Conservation (phyloP, 2,329 filamentous ascomycete species). For the Phaeoacremonium minimum region DNA sequence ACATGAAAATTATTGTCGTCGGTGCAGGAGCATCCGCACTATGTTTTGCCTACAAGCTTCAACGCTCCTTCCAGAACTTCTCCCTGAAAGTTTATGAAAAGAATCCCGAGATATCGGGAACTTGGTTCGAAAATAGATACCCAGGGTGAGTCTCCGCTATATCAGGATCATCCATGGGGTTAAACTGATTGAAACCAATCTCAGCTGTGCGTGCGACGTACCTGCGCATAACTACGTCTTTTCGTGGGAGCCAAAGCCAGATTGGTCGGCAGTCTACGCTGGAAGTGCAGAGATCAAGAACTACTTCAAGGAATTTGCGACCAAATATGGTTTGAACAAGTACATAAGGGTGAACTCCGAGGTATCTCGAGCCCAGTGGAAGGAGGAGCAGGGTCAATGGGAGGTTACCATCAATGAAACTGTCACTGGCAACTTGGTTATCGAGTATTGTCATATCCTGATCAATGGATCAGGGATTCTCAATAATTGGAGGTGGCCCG, state of each 20-base stretch:
- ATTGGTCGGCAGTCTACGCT: slow-evolving; percentile 1
- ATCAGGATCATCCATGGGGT: no score
- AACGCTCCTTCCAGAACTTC: slow-evolving; percentile 35
- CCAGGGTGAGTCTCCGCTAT: background rate
- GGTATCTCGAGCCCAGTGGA: background rate
- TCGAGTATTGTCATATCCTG: background rate
- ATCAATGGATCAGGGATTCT: background rate
- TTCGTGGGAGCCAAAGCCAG: slow-evolving; percentile 3
- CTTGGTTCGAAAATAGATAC: background rate
- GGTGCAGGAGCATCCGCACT: slow-evolving; percentile 44
- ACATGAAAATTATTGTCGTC: slow-evolving; percentile 28
- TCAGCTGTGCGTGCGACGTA: slow-evolving; percentile 1
- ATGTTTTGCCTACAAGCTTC: slow-evolving; percentile 41
- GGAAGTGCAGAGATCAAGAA: background rate
- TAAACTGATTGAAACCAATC: no score
- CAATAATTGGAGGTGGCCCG: background rate
- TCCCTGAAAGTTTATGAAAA: slow-evolving; percentile 4
- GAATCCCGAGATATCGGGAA: background rate
- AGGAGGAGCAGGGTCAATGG: background rate
- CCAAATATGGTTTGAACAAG: background rate
- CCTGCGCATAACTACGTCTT: slow-evolving; percentile 2
- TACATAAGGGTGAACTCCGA: background rate
- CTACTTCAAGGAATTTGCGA: background rate
- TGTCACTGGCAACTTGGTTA: background rate
- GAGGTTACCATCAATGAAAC: background rate